These are phyloP conservation scores for Gossypium arboreum DNA, from an alignment of 345 rosid genomes.

Conservation along the genomic window DNA sequence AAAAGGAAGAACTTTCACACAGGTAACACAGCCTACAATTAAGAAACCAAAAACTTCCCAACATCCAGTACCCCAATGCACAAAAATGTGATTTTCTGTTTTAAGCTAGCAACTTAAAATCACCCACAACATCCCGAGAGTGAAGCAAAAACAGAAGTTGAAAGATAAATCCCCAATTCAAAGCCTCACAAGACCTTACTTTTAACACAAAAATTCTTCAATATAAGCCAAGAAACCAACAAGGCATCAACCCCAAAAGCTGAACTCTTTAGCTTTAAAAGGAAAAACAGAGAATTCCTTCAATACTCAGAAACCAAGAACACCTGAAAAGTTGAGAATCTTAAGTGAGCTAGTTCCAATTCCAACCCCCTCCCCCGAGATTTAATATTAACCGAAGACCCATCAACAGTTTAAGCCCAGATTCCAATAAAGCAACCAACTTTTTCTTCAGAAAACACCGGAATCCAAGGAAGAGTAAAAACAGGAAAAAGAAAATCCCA, in stretches of 20 bases:
- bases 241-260: not conserved
- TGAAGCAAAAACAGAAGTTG: not conserved
- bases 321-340: not conserved
- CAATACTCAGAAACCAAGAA: conserved; percentile 15
- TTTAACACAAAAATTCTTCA: not conserved
- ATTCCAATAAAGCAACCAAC: conserved; percentile 41
- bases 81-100: not conserved
- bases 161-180: not conserved
- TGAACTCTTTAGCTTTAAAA: not conserved
- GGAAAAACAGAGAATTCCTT: not conserved
- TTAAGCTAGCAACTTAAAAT: not conserved
- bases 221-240: not conserved
- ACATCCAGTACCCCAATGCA: not conserved
- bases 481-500: conserved; percentile 22
- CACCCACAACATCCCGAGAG: not conserved
- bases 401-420: conserved; percentile 31
- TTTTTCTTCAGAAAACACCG: conserved; percentile 25
- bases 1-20: not conserved
- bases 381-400: conserved; percentile 25
- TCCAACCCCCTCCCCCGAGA: conserved; percentile 10
- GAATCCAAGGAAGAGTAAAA: conserved; percentile 32
- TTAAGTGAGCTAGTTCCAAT: conserved; percentile 1
- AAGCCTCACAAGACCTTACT: not conserved
- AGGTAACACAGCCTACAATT: not conserved
- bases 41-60: not conserved